Evolutionary conservation across 805 yeast species (phyloP).

Genomic region (Nakazawaea ambrosiae): DNA sequence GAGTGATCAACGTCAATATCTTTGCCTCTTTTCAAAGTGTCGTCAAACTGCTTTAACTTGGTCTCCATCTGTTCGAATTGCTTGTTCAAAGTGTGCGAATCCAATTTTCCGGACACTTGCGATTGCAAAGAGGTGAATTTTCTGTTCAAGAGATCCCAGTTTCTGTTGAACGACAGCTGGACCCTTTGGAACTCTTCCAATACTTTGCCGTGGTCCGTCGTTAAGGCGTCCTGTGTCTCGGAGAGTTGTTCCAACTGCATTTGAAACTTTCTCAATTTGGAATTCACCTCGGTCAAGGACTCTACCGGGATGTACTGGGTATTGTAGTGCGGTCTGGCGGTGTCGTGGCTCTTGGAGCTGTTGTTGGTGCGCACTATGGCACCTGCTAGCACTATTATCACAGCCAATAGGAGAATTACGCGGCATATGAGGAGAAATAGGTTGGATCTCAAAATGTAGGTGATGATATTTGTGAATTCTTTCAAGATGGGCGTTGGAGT

Average conservation of each 20-base stretch:
- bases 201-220: background rate
- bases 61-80: background rate
- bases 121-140: background rate
- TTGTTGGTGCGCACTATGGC: background rate
- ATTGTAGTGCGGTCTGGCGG: background rate
- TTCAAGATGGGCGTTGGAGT: too few species aligned
- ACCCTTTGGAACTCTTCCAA: background rate
- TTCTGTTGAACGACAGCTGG: background rate
- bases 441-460: too few species aligned
- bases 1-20: conserved; percentile 5
- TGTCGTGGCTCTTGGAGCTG: too few species aligned
- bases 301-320: conserved; percentile 9
- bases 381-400: too few species aligned
- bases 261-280: conserved; percentile 2
- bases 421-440: too few species aligned
- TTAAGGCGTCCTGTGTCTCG: background rate
- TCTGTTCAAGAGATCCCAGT: conserved; percentile 4
- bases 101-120: background rate
- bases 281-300: conserved; percentile 9
- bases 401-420: background rate
- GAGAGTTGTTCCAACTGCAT: conserved; percentile 3
- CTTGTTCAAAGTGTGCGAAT: background rate
- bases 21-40: background rate
- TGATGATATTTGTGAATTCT: too few species aligned
- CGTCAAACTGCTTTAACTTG: conserved; percentile 1